Conservation (phyloP, 2,329 filamentous ascomycete genomes). For the Paecilomyces dactylethromorphus region DNA sequence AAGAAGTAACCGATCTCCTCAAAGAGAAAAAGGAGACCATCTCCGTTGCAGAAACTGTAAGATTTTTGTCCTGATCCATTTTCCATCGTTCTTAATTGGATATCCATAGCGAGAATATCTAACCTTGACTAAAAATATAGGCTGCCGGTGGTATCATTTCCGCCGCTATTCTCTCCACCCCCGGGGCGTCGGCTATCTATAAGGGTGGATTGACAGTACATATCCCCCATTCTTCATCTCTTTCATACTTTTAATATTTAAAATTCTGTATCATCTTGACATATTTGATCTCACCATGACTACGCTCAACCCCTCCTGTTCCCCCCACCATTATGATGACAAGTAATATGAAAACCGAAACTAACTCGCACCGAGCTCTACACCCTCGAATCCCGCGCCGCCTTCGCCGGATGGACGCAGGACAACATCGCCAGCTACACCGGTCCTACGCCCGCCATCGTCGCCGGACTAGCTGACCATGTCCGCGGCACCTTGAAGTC, state of each 20-base stretch:
- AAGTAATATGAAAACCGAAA: not conserved
- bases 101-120: not conserved
- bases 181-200: slow-evolving; percentile 54
- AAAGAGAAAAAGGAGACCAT: slow-evolving; percentile 52
- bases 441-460: slow-evolving; percentile 55
- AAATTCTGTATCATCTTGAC: not conserved
- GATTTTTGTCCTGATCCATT: not conserved
- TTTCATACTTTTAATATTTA: not conserved
- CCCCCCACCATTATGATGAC: no score
- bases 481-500: slow-evolving; percentile 49
- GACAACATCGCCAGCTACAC: slow-evolving; percentile 46
- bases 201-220: slow-evolving; percentile 53
- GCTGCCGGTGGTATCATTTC: slow-evolving; percentile 59
- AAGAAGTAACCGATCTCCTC: slow-evolving; percentile 48
- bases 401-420: slow-evolving; percentile 56
- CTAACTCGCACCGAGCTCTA: slow-evolving; percentile 36
- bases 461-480: slow-evolving; percentile 50
- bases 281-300: not conserved
- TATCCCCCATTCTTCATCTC: not conserved
- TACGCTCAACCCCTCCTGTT: not conserved
- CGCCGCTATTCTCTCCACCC: slow-evolving; percentile 50
- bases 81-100: not conserved
- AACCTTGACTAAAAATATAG: slow-evolving; percentile 19
- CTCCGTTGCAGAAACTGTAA: slow-evolving; percentile 55
- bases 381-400: slow-evolving; percentile 51